Conservation (phyloP, 305 asterid species). For the Solanum hybrid region DNA sequence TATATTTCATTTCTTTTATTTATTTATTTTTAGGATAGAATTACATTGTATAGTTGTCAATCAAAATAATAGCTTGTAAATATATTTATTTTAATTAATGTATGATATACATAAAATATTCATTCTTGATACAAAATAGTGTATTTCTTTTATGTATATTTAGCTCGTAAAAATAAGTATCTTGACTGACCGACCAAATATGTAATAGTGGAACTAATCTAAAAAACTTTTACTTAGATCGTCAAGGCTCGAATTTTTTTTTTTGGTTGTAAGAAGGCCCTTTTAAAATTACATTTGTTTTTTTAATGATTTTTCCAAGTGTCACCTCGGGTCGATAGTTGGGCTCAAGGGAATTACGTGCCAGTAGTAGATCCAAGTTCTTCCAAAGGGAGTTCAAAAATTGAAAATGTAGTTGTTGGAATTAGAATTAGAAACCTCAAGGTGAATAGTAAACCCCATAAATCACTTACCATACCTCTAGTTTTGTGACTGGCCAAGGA, state of each 20-base stretch:
- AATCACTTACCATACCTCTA: too few relatives aligned
- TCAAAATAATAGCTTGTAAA: background rate
- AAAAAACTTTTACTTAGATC: background rate
- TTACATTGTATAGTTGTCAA: background rate
- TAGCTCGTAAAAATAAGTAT: background rate
- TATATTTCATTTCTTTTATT: background rate
- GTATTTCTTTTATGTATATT: background rate
- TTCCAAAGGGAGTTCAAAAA: background rate
- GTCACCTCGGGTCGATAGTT: background rate
- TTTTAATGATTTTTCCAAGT: background rate
- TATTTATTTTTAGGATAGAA: background rate
- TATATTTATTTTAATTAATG: background rate
- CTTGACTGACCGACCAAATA: background rate
- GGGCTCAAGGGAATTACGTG: too few relatives aligned
- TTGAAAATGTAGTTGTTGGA: background rate
- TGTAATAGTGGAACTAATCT: background rate
- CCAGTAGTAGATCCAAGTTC: too few relatives aligned
- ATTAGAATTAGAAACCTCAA: background rate
- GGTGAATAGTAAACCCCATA: background rate
- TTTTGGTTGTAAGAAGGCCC: background rate
- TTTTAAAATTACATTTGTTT: background rate
- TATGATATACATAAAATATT: background rate
- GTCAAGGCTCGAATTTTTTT: background rate
- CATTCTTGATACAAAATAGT: background rate
- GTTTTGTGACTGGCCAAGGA: too few relatives aligned